Conservation (phyloP, 495 filamentous ascomycete species). For the Penicillium lagena region DNA sequence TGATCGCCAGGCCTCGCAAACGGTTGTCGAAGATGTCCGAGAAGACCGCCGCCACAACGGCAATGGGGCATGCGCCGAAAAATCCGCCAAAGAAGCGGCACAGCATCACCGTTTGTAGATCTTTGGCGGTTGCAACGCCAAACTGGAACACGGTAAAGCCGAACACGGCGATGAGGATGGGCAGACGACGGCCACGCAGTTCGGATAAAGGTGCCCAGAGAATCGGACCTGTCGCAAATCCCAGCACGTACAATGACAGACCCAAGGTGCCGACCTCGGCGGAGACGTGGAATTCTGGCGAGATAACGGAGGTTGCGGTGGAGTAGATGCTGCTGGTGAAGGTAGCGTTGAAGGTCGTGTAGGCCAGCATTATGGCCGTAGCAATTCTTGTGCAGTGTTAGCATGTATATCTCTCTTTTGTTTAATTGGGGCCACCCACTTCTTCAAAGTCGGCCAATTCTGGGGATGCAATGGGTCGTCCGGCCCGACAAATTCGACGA, state of each 20-base stretch:
- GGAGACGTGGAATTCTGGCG: constrained; percentile 45
- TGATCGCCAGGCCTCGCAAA: constrained; percentile 68
- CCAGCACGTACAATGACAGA: constrained; percentile 53
- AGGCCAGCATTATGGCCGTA: constrained; percentile 69
- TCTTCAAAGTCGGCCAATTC: constrained; percentile 76
- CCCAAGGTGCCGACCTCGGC: constrained; percentile 51
- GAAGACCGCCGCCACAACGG: constrained; percentile 83
- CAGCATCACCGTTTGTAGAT: constrained; percentile 76
- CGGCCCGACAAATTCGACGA: constrained; percentile 78
- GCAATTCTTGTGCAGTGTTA: constrained; percentile 36
- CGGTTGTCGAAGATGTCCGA: constrained; percentile 82
- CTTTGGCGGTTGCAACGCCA: constrained; percentile 65
- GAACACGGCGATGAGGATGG: constrained; percentile 68
- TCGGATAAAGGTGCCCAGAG: constrained; percentile 64
- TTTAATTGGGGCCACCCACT: constrained; percentile 40
- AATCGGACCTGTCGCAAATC: constrained; percentile 55
- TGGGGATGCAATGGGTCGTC: constrained; percentile 76
- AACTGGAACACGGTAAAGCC: constrained; percentile 74
- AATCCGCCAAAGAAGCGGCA: constrained; percentile 78
- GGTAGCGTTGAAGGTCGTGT: constrained; percentile 66
- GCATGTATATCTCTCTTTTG: background rate
- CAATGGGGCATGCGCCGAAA: constrained; percentile 68
- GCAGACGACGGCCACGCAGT: constrained; percentile 52
- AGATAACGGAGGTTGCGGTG: constrained; percentile 40
- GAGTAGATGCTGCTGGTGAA: constrained; percentile 59